These are phyloP conservation scores for Euphrasia arctica DNA, from an alignment of 305 asterid genomes.

Conservation along the genomic window DNA sequence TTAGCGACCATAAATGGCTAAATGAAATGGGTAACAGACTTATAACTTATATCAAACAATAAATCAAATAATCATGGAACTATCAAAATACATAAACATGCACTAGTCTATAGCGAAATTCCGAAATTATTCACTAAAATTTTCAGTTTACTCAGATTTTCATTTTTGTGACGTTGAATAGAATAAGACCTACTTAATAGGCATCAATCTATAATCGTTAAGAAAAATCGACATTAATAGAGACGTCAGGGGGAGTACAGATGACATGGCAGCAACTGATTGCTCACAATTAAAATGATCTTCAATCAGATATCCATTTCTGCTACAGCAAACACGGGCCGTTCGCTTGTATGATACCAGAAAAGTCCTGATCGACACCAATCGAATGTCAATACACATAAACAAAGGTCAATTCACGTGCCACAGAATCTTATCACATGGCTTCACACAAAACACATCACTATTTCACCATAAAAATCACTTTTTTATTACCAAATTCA, in stretches of 20 bases:
- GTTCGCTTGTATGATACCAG: conserved; percentile 13
- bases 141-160: conserved; percentile 8
- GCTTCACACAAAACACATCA: conserved; percentile 10
- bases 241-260: conserved; percentile 10
- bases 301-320: conserved; percentile 26
- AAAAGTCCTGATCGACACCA: neutral
- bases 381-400: neutral
- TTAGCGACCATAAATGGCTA: conserved; percentile 5
- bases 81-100: neutral
- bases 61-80: neutral
- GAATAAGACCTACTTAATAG: neutral
- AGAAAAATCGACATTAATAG: conserved; percentile 3
- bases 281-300: conserved; percentile 22
- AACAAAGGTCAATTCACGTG: neutral
- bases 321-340: conserved; percentile 20
- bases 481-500: conserved; percentile 13
- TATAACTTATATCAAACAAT: too few species aligned
- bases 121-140: neutral
- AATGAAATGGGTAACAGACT: too few species aligned
- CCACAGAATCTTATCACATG: neutral
- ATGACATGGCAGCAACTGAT: conserved; percentile 18
- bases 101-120: neutral
- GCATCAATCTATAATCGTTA: conserved; percentile 2
- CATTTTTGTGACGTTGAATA: conserved; percentile 11
- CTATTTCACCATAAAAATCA: conserved; percentile 9